These are phyloP conservation scores for Quercus alba DNA, from an alignment of 306 rosid genomes.

Conservation along the genomic window DNA sequence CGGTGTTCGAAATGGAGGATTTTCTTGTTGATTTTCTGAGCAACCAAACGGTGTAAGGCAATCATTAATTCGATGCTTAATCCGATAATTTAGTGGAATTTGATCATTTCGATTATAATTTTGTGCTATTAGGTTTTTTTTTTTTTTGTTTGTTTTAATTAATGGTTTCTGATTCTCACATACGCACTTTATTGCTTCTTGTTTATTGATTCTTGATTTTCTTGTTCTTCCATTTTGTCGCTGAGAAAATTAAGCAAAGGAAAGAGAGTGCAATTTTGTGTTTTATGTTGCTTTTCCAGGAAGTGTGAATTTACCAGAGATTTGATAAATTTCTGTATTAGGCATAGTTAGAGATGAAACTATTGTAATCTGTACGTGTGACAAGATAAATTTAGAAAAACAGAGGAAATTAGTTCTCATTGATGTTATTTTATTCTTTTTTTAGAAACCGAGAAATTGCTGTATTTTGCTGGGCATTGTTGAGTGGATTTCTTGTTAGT, in stretches of 20 bases:
- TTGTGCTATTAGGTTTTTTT: background rate
- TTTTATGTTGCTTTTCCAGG: background rate
- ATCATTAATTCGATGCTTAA: background rate
- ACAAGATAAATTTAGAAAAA: background rate
- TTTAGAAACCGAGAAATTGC: background rate
- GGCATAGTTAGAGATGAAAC: background rate
- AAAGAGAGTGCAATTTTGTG: background rate
- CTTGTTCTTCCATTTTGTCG: background rate
- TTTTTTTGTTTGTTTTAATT: background rate
- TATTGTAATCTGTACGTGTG: too few species aligned
- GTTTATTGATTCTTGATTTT: background rate
- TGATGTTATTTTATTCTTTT: background rate
- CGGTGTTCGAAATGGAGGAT: background rate
- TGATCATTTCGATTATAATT: background rate
- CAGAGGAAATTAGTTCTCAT: background rate
- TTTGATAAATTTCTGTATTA: background rate
- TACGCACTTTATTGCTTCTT: background rate
- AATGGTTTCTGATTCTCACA: background rate
- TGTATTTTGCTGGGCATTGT: background rate
- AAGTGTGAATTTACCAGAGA: background rate
- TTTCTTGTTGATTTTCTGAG: background rate
- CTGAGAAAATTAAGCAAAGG: background rate
- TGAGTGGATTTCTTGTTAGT: background rate
- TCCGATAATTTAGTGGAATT: too few species aligned
- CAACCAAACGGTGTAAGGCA: background rate